Base-by-base conservation (phyloP, 1,139 yeast genomes). In the Saccharomycopsis crataegensis region DNA sequence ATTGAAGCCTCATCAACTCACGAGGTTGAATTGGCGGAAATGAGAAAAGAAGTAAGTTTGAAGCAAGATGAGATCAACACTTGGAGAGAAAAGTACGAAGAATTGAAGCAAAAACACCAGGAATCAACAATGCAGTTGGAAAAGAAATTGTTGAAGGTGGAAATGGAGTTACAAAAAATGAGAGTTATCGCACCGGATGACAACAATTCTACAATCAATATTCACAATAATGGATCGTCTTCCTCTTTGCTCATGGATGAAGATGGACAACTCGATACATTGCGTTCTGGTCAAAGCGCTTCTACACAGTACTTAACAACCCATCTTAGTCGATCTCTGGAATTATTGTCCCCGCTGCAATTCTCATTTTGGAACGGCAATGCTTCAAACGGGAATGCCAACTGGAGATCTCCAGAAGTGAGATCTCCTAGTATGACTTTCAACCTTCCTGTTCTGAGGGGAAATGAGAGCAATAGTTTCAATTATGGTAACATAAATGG, bases 31-130 rank as follows among this genome's bases (percentile, higher is more conserved):
- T 63, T 68, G 32, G 57, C 63, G 6, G 60, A 62, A n/a, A 56
- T 68, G 11, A 68, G 69, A 43, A 60, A 57, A 32, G 68, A 69
- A 44, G 54, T 67, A 22, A 64, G 51, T 43, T 11, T 48, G 17
- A 43, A 46, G 38, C 31, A 53, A 37, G 56, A 52, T 14, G 41
- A 40, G 33, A 40, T 55, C 46, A 47, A 48, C 32, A 44, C 32
- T 43, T 31, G 47, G 45, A 28, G 43, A 17, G 44, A 50, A 43
- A 49, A 60, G 48, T 52, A 52, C 34, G 56, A 53, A 16, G 45
- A 51, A 38, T 48, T 58, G 52, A 9, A 50, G 33, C 28, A 58
- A 59, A 45, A 49, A 57, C 33, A 57, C 55, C 11, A n/a, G 3
- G 22, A 40, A 22, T 22, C 28, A 22, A 22, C 28, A 22, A 22